Base-by-base conservation (phyloP, 1,284 basidiomycete genomes). In the Ceratobasidium sp. region DNA sequence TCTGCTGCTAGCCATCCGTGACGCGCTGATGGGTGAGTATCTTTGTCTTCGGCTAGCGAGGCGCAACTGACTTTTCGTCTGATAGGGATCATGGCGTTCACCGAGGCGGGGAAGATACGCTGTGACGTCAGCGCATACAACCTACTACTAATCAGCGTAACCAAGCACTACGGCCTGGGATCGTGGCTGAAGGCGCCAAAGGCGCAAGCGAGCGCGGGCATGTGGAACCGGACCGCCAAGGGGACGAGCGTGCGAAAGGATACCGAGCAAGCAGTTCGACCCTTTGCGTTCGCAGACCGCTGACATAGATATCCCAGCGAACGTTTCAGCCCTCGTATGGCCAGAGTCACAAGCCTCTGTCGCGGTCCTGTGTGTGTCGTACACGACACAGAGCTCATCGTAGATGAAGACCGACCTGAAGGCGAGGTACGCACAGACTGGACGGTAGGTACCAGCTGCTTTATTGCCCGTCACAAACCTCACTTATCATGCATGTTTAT, bases 121-220 rank as follows among this genome's bases (percentile, higher is more conserved):
- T 62, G 61, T 20, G 61, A 62, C n/a, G 42, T 62, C 26, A 62
- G 40, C 40, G 61, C 61, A 62, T 62, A 62, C 61, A 62, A 62
- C 61, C 26, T 62, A 38, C 61, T 62, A 17, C 38, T 62, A 9
- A 44, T 62, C 20, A 44, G 42, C 38, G 38, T 38, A 6, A n/a
- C 20, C 12, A 44, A 56, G 54, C 54, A 56, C 23, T 56, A 56
- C n/a, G 54, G 33, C 33, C 33, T 15, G n/a, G 54, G 10, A 26
- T n/a, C 17, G 10, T 56, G 54, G 54, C n/a, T 56, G 54, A n/a
- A 33, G 33, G 33, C 15, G 23, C 54, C 54, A 15, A 56, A 56
- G 54, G 9, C 23, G 9, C 54, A 10, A 10, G 17, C 15, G 23
- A n/a, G 23, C n/a, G 9, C 54, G n/a, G 23, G 23, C n/a, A 23